Evolutionary conservation across 2,329 filamentous ascomycete species (phyloP).

Genomic region (Beauveria rudraprayagi): DNA sequence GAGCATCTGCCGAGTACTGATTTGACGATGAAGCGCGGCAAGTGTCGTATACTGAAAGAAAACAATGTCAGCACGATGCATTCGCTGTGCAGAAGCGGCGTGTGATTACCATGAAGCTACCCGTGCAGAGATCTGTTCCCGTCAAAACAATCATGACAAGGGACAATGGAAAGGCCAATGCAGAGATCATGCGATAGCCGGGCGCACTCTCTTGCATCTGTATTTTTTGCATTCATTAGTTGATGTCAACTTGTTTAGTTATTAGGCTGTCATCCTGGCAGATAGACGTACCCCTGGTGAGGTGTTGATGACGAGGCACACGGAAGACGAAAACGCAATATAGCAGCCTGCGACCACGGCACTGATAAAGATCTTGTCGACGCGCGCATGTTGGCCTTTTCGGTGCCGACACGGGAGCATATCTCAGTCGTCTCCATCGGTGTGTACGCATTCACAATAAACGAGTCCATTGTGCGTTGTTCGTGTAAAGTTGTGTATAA

Average conservation of each 20-base stretch:
- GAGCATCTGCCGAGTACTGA: conserved; percentile 13
- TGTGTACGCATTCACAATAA: conserved; percentile 29
- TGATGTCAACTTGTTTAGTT: background rate
- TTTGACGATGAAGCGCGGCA: conserved; percentile 12
- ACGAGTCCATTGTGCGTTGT: background rate
- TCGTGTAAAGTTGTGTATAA: no score
- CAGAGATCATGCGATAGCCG: conserved; percentile 35
- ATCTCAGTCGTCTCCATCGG: conserved; percentile 42
- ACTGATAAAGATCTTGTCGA: conserved; percentile 45
- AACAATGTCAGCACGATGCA: background rate
- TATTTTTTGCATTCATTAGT: background rate
- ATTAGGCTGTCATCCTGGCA: no score
- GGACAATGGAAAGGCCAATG: conserved; percentile 41
- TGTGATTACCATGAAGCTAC: conserved; percentile 31
- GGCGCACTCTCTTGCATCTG: conserved; percentile 37
- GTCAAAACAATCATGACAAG: conserved; percentile 41
- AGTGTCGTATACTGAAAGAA: conserved; percentile 15
- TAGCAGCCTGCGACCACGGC: conserved; percentile 43
- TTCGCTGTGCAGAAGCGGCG: background rate
- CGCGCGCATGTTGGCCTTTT: conserved; percentile 44
- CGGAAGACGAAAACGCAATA: conserved; percentile 42
- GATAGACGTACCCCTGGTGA: conserved; percentile 31
- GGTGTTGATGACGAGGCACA: conserved; percentile 35
- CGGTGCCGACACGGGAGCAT: conserved; percentile 39
- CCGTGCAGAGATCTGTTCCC: conserved; percentile 40